Base-by-base conservation (phyloP, 306 rosid species). In the Medicago ruthenica region DNA sequence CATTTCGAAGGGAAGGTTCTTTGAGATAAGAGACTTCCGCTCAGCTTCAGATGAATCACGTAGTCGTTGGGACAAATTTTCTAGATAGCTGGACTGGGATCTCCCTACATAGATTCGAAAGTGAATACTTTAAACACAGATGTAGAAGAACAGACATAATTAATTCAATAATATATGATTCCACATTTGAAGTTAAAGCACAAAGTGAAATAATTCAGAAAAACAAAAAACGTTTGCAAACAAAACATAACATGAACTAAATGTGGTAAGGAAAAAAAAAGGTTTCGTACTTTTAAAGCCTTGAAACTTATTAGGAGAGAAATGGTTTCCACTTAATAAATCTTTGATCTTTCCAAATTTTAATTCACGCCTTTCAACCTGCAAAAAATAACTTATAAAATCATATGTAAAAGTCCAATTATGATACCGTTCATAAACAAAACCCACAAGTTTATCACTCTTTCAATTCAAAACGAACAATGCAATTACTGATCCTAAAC, bases 11-110 rank as follows among this genome's bases (percentile, higher is more conserved):
- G 89, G 70, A 81, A 50, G 90, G 97, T 84, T 92, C 92, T 85
- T 86, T 95, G 62, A 92, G 88, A 84, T 85, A 82, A 59, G 97
- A 83, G 83, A 88, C 92, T 78, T 90, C 97, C 75, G n/a, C n/a
- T 92, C 89, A 16, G 81, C 86, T 73, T 60, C 41, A 27, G 41
- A 15, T 60, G 66, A 6, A 27, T 87, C 92, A 3, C 89, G 92
- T 9, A 75, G 88, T 77, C 86, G 80, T 54, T 88, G 92, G 74
- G 92, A 84, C 11, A 90, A 55, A 81, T 51, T 91, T 70, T 93
- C 92, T 72, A 90, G 88, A 79, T 90, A 92, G 73, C 93, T 87
- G 5, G 93, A 94, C 22, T 80, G 97, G 63, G 79, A 21, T 27
- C 31, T 27, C 76, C 87, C 97, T 90, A 86, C 80, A 83, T 4